Evolutionary conservation across 495 filamentous ascomycete genomes (phyloP).

Genomic region (Penicillium cinerascens): DNA sequence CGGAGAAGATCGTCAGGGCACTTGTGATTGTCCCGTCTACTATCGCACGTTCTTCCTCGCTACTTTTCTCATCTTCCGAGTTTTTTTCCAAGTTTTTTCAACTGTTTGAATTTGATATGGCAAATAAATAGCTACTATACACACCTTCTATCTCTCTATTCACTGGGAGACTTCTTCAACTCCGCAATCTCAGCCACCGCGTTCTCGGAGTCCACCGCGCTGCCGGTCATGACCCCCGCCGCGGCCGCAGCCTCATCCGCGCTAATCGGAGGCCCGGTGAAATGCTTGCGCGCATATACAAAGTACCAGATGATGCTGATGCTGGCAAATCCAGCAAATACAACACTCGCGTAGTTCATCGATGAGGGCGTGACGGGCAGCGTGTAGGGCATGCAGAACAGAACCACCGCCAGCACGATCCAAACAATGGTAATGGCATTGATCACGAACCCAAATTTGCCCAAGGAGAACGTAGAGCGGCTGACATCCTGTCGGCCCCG

Average conservation of each 20-base stretch:
- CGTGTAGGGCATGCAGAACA: conserved; percentile 56
- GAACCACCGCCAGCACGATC: conserved; percentile 48
- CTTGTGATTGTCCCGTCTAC: conserved; percentile 21
- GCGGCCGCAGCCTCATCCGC: conserved; percentile 31
- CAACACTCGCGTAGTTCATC: conserved; percentile 63
- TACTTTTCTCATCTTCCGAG: neutral
- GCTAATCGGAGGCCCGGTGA: conserved; percentile 60
- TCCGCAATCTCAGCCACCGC: conserved; percentile 9
- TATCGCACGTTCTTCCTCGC: neutral
- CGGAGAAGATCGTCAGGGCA: conserved; percentile 31
- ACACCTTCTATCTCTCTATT: neutral
- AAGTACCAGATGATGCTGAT: conserved; percentile 65
- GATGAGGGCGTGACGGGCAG: conserved; percentile 43
- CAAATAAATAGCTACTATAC: conserved; percentile 5
- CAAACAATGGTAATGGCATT: conserved; percentile 48
- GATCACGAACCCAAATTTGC: conserved; percentile 49
- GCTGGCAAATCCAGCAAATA: conserved; percentile 57
- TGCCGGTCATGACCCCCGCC: conserved; percentile 35
- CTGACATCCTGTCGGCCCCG: conserved; percentile 46
- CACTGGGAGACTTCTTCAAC: conserved; percentile 16
- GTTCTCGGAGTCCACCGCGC: conserved; percentile 26
- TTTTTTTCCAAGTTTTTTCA: neutral
- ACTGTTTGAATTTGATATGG: neutral
- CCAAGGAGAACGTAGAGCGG: conserved; percentile 47
- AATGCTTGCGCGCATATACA: conserved; percentile 64